A percentile compares a stretch with the other conserved stretches of the same genome.
Evolutionary conservation across 768 basidiomycete genomes (phyloP).

Genomic region (Holtermanniella nyarrowii): DNA sequence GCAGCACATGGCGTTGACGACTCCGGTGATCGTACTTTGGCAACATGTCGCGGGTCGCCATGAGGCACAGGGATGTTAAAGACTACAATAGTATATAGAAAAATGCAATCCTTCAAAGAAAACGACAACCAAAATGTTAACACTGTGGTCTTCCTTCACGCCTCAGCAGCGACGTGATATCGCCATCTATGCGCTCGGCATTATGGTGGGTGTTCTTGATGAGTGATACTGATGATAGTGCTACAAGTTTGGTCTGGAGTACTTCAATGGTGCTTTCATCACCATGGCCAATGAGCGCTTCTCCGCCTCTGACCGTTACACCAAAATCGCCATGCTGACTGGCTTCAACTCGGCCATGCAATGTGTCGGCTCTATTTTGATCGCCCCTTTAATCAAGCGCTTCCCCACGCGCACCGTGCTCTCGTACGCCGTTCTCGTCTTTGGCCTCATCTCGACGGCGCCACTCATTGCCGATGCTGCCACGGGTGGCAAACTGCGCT

Average conservation of each 20-base stretch:
- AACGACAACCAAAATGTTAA: no score
- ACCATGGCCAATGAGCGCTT: slow-evolving; percentile 23
- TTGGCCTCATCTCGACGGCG: slow-evolving; percentile 23
- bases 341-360: slow-evolving; percentile 31
- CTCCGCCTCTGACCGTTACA: slow-evolving; percentile 15
- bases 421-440: slow-evolving; percentile 22
- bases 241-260: slow-evolving; percentile 17
- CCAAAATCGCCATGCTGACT: slow-evolving; percentile 22
- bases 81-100: no score
- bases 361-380: slow-evolving; percentile 24
- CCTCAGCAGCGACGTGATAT: slow-evolving; percentile 6
- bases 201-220: slow-evolving; percentile 2
- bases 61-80: no score
- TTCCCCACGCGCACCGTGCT: slow-evolving; percentile 30
- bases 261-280: slow-evolving; percentile 11
- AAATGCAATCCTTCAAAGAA: no score
- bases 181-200: slow-evolving; percentile 7
- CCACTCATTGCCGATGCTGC: slow-evolving; percentile 31
- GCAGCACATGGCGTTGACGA: no score
- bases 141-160: slow-evolving; percentile 4
- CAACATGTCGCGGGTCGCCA: no score
- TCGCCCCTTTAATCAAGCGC: slow-evolving; percentile 32
- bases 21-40: no score
- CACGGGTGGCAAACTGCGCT: slow-evolving; percentile 15
- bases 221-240: neutral